Evolutionary conservation across 257 asterid species (phyloP), one percentile per base, ranked within the genome.

Genomic region (Lantana camara): DNA sequence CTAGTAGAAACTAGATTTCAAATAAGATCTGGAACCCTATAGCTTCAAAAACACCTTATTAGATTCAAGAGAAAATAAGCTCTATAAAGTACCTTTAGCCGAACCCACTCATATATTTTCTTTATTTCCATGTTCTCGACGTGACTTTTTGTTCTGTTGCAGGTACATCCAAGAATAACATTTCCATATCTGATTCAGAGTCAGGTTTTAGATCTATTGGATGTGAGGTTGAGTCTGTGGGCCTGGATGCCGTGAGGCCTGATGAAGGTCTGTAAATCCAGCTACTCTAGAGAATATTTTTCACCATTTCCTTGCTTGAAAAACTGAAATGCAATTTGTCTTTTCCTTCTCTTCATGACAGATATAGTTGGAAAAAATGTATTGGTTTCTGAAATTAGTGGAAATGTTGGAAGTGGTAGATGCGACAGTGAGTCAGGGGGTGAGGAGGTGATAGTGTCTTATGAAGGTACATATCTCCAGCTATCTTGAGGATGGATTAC

Each of bases 251-350:
- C n/a, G 21, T 69, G 60, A 50, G 24, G 48, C 58, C 61, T 67
- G 32, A 61, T 75, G 75, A 81, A 80, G 88, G 80, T 75, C 73
- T 66, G 16, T 37, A 7, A 23, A 19, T 35, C 13, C 10, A 23
- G 21, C 16, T 41, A 23, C 45, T 54, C 56, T 21, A 11, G 48
- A 32, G 17, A 34, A n/a, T 14, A 14, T 12, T 27, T 20, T 35
- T 48, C 45, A 51, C 53, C 8, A 10, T 12, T 60, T 21, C 57
- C 16, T 7, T 40, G n/a, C 51, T 55, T 9, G 44, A 35, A n/a
- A 4, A 21, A 21, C 13, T 16, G 9, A 15, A 21, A 35, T 5
- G 10, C 11, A 42, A 27, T 50, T 42, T 16, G 7, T 34, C 20
- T 0, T 49, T 24, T 57, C 38, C 38, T 29, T 62, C 64, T 46